Evolutionary conservation across 2,329 filamentous ascomycete species (phyloP).

Genomic region (Akanthomyces lecanii): DNA sequence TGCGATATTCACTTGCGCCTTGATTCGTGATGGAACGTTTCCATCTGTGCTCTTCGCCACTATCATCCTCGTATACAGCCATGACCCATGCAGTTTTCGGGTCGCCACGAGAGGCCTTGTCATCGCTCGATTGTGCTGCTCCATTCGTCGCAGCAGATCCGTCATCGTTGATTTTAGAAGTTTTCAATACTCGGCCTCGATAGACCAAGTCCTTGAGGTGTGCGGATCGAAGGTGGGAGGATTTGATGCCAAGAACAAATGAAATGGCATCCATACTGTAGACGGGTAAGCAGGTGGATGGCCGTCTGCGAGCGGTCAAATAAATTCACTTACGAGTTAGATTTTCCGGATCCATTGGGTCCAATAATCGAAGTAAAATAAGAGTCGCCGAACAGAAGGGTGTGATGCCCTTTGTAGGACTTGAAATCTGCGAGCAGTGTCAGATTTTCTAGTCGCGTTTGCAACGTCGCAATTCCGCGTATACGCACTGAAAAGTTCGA

Average conservation of each 20-base stretch:
- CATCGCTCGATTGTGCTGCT: constrained; percentile 57
- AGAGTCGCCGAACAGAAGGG: constrained; percentile 89
- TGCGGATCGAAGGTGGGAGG: constrained; percentile 90
- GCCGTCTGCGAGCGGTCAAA: background rate
- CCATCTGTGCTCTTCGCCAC: constrained; percentile 91
- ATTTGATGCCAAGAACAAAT: constrained; percentile 97
- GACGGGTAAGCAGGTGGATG: constrained; percentile 13
- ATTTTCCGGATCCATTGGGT: constrained; percentile 98
- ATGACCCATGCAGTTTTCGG: constrained; percentile 98
- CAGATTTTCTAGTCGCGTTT: background rate
- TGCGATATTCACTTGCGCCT: constrained; percentile 90
- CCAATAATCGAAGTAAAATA: constrained; percentile 99
- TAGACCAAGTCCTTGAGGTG: constrained; percentile 95
- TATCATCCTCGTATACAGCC: constrained; percentile 98
- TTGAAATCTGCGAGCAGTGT: constrained; percentile 72
- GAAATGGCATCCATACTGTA: constrained; percentile 96
- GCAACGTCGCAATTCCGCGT: background rate
- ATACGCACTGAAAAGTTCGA: constrained; percentile 83
- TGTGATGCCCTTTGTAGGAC: constrained; percentile 97
- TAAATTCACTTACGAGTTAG: constrained; percentile 70
- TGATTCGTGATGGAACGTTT: constrained; percentile 87
- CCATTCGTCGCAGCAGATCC: constrained; percentile 67
- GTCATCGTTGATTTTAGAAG: constrained; percentile 87
- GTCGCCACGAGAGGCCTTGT: constrained; percentile 67
- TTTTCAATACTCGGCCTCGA: constrained; percentile 87